phyloP scores from a whole-genome alignment of 2,329 filamentous ascomycete species.

The Emmonsiellopsis sp. region DNA sequence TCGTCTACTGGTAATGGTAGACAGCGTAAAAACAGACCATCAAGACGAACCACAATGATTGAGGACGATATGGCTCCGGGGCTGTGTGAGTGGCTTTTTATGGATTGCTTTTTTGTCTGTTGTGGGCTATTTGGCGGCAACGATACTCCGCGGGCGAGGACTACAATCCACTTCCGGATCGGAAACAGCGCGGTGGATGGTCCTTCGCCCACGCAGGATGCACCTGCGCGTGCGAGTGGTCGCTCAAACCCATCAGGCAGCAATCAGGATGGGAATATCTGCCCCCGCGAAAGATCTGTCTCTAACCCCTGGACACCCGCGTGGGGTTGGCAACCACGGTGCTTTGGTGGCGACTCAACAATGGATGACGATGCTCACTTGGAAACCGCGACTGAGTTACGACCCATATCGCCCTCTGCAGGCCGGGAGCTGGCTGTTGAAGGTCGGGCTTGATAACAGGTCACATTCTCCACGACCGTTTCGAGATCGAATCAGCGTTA shows the following conservation, averaged over 20 bases:
- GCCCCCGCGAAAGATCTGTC: background rate
- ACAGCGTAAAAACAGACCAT: background rate
- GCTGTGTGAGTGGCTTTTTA: constrained; percentile 1
- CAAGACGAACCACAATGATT: background rate
- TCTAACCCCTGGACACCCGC: constrained; percentile 8
- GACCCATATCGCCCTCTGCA: background rate
- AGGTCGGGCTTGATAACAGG: background rate
- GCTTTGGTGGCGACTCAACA: constrained; percentile 4
- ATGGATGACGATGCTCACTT: background rate
- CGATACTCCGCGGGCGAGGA: background rate
- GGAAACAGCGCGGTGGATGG: background rate
- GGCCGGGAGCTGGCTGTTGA: background rate
- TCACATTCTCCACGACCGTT: background rate
- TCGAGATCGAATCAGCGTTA: background rate
- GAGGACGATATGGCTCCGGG: background rate
- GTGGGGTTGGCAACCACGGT: constrained; percentile 8
- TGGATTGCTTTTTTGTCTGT: constrained; percentile 3
- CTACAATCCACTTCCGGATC: background rate
- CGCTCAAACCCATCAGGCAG: background rate
- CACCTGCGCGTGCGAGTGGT: background rate
- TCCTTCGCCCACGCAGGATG: background rate
- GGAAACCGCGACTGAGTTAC: background rate
- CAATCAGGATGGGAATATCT: background rate
- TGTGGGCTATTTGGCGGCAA: background rate
- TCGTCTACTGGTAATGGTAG: background rate